Percentiles rank a stretch among this genome's conserved stretches.
These are phyloP conservation scores for Lachnum nothofagi DNA, from an alignment of 2,329 filamentous ascomycete genomes.

Conservation along the genomic window DNA sequence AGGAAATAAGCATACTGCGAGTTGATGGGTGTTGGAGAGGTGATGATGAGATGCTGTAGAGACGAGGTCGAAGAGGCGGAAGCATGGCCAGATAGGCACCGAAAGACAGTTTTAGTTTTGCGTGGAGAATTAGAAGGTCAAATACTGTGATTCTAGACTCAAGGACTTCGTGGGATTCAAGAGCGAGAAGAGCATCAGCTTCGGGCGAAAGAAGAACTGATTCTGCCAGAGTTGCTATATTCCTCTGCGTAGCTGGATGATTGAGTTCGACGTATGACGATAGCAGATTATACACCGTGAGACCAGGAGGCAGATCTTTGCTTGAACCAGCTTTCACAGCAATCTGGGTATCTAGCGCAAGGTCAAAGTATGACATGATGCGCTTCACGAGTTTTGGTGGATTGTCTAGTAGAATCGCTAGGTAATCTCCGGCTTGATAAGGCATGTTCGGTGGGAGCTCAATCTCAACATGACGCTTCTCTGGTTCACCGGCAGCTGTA, in stretches of 20 bases:
- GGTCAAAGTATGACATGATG: constrained; percentile 54
- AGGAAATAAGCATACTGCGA: no score
- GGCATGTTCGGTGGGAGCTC: constrained; percentile 13
- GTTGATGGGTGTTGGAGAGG: constrained; percentile 44
- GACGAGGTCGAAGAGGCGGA: constrained; percentile 71
- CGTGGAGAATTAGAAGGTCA: constrained; percentile 65
- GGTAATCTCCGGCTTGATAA: constrained; percentile 22
- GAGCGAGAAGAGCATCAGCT: no score
- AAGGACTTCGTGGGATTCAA: no score
- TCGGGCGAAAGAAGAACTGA: no score
- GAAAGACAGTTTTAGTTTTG: constrained; percentile 56
- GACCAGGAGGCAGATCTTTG: constrained; percentile 40
- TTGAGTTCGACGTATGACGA: constrained; percentile 55
- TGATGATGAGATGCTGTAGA: constrained; percentile 75
- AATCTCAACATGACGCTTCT: constrained; percentile 58
- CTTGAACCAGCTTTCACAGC: constrained; percentile 40
- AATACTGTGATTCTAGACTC: background rate
- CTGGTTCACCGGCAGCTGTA: constrained; percentile 44
- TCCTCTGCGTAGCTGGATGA: constrained; percentile 51
- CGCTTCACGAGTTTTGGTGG: constrained; percentile 8
- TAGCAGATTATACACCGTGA: constrained; percentile 50
- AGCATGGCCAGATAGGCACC: constrained; percentile 65
- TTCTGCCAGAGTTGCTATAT: no score
- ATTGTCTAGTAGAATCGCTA: constrained; percentile 19
- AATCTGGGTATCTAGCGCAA: constrained; percentile 55